Base-by-base conservation (phyloP, 2,329 filamentous ascomycete species). In the Fusarium algeriense region DNA sequence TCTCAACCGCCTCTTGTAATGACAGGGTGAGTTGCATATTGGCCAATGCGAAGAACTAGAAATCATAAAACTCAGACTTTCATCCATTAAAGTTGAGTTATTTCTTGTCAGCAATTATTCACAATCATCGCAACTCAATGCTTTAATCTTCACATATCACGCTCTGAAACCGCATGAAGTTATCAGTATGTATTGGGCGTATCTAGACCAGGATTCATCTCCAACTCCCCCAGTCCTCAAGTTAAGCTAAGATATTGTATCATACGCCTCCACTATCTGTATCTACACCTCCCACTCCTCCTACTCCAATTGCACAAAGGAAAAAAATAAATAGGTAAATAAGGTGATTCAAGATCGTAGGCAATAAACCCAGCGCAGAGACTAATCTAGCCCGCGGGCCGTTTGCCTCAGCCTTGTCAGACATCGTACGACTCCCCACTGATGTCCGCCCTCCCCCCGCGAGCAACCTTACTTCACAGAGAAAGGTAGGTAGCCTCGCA, bases 381-480 rank as follows among this genome's bases (percentile, higher is more conserved):
- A 49, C 49, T 44, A 63, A 55, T 52, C 70, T 75, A 73, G 64
- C 73, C 64, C 69, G 60, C 70, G 68, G 66, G 67, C 71, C 64
- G 73, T 67, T 67, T 64, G 56, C 54, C 58, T 77, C 75, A 75
- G 71, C 75, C 75, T 75, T 75, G 70, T 75, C 67, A 68, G 64
- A 72, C 70, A 77, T 76, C 70, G 71, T 52, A 77, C 75, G 60
- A 77, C 72, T 76, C 74, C 71, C 74, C 74, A 76, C 74, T 40
- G 64, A 69, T 74, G 74, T 68, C 56, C 67, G 66, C 50, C 53
- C 60, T 63, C 56, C 70, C 69, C 30, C 60, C 67, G 52, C 74
- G 67, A 74, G 67, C 54, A 60, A 67, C 53, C 70, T 70, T 68
- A 63, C 71, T 60, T 60, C 67, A 60, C 40, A 60, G 40, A 67